Conservation (phyloP, 2,329 filamentous ascomycete species). For the Sclerotinia spermophila region DNA sequence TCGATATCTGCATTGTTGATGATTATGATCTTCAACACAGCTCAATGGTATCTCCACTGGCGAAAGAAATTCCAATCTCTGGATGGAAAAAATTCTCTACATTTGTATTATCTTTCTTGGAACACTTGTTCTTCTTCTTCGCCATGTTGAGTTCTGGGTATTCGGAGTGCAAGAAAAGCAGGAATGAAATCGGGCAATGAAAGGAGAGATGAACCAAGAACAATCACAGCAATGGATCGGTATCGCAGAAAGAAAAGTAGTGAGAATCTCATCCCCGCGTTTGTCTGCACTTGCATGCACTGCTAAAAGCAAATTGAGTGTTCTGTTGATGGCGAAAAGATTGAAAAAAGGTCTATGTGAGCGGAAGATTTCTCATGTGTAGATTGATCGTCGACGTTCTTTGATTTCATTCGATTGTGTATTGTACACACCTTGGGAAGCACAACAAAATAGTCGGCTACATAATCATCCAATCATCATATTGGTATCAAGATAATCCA, state of each 20-base stretch:
- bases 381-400: background rate
- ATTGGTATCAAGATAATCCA: background rate
- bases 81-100: no score
- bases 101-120: background rate
- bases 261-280: no score
- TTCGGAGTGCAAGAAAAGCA: no score
- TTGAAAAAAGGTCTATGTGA: background rate
- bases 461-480: background rate
- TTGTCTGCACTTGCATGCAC: no score
- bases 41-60: background rate
- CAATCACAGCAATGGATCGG: no score
- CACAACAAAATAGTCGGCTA: background rate
- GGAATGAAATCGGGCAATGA: background rate
- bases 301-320: no score
- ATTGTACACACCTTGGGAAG: background rate
- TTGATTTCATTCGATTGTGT: background rate
- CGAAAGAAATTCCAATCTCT: background rate
- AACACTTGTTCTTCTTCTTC: background rate
- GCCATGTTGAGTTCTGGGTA: background rate
- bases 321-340: background rate
- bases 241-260: background rate
- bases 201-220: background rate
- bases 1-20: background rate
- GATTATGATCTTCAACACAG: background rate
- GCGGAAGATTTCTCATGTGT: background rate